These are phyloP conservation scores for Candida insectorum DNA, from an alignment of 805 yeast genomes.

Conservation along the genomic window DNA sequence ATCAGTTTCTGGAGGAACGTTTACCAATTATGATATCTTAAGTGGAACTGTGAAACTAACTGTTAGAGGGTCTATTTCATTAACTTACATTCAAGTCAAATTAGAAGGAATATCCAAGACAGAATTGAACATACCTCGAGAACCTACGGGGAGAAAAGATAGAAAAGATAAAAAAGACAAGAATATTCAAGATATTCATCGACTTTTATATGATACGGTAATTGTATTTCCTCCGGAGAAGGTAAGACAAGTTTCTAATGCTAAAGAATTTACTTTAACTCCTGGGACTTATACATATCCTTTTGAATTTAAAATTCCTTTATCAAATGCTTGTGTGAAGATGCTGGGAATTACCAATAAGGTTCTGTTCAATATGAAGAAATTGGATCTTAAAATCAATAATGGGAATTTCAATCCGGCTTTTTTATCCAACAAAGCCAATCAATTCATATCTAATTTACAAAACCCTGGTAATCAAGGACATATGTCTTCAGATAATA, in stretches of 20 bases:
- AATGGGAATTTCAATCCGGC: slow-evolving; percentile 26
- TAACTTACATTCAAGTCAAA: slow-evolving; percentile 49
- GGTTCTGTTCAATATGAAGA: slow-evolving; percentile 26
- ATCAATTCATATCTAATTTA: slow-evolving; percentile 7
- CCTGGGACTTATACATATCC: slow-evolving; percentile 52
- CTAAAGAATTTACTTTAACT: slow-evolving; percentile 43
- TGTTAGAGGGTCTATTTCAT: slow-evolving; percentile 38
- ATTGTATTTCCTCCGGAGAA: slow-evolving; percentile 54
- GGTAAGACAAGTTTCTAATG: slow-evolving; percentile 39
- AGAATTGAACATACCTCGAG: slow-evolving; percentile 26
- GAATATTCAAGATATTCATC: slow-evolving; percentile 37
- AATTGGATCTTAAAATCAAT: slow-evolving; percentile 26
- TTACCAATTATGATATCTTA: slow-evolving; percentile 45
- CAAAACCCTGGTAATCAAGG: not conserved
- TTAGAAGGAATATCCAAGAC: slow-evolving; percentile 48
- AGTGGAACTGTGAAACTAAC: slow-evolving; percentile 38
- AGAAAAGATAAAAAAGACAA: slow-evolving; percentile 16
- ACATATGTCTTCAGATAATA: not conserved
- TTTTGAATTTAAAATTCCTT: slow-evolving; percentile 45
- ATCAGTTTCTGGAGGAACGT: slow-evolving; percentile 33
- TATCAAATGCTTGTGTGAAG: slow-evolving; percentile 39
- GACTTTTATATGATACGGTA: slow-evolving; percentile 45
- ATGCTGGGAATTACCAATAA: slow-evolving; percentile 23
- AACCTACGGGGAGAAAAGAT: slow-evolving; percentile 5
- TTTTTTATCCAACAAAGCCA: slow-evolving; percentile 18